Evolutionary conservation across 1,139 yeast genomes (phyloP).

Genomic region (Arxiozyma telluris): DNA sequence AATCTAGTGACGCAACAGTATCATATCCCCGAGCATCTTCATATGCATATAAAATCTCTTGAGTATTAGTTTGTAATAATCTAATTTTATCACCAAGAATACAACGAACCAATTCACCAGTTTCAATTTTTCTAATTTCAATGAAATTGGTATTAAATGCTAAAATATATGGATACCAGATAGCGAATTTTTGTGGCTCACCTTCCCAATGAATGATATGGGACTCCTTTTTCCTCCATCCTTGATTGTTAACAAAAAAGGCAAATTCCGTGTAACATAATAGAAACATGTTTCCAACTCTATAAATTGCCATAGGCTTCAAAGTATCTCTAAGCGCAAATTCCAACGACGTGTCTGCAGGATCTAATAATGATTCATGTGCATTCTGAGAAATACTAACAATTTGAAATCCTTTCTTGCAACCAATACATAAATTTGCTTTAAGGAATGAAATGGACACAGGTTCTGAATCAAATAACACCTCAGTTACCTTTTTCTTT

Average conservation of each 20-base stretch:
- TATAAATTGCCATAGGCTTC: constrained; percentile 84
- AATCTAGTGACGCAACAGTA: constrained; percentile 84
- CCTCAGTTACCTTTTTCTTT: constrained; percentile 62
- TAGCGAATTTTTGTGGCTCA: constrained; percentile 81
- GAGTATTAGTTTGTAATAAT: constrained; percentile 79
- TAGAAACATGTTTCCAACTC: constrained; percentile 80
- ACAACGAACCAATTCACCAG: constrained; percentile 77
- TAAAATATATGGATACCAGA: constrained; percentile 85
- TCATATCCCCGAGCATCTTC: constrained; percentile 87
- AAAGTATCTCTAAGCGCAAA: constrained; percentile 73
- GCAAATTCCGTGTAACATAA: constrained; percentile 88
- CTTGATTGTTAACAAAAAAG: constrained; percentile 86
- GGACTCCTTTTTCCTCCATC: constrained; percentile 91
- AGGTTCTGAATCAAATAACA: constrained; percentile 78
- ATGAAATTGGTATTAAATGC: constrained; percentile 87
- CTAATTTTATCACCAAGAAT: constrained; percentile 91
- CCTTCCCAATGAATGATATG: constrained; percentile 98
- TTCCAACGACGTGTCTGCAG: constrained; percentile 83
- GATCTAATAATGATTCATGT: constrained; percentile 42
- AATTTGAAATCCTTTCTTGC: constrained; percentile 93
- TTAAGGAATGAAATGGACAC: constrained; percentile 85
- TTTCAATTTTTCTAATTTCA: constrained; percentile 86
- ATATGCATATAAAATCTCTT: constrained; percentile 88
- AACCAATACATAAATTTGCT: constrained; percentile 85
- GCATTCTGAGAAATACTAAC: constrained; percentile 49